Evolutionary conservation across 1,284 basidiomycete species (phyloP).

Genomic region (Xerocomus minutiporus): DNA sequence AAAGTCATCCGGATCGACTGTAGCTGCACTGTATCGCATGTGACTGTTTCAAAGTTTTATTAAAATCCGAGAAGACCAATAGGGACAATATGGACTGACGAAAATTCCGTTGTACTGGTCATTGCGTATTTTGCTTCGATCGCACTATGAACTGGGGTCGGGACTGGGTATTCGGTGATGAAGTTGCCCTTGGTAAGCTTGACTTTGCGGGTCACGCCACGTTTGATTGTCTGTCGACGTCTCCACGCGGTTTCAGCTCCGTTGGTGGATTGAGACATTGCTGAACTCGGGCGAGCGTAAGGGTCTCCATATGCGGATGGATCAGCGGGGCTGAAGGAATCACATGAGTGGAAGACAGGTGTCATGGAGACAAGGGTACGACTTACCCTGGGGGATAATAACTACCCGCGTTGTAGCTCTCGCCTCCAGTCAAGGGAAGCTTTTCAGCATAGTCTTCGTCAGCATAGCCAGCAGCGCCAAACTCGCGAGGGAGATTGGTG

Average conservation of each 20-base stretch:
- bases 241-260: conserved; percentile 76
- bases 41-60: conserved; percentile 45
- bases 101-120: conserved; percentile 77
- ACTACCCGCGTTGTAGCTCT: conserved; percentile 48
- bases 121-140: conserved; percentile 77
- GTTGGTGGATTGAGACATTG: conserved; percentile 59
- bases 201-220: conserved; percentile 88
- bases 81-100: conserved; percentile 47
- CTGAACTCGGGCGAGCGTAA: conserved; percentile 58
- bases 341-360: neutral
- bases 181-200: conserved; percentile 91
- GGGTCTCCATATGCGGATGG: conserved; percentile 65
- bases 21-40: conserved; percentile 91
- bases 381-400: conserved; percentile 71
- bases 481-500: conserved; percentile 51
- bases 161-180: conserved; percentile 87
- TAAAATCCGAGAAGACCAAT: conserved; percentile 4
- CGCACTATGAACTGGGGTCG: conserved; percentile 80
- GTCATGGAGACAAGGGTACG: neutral
- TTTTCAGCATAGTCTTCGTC: conserved; percentile 72
- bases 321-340: conserved; percentile 47
- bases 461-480: conserved; percentile 42
- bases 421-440: conserved; percentile 58
- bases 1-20: conserved; percentile 94
- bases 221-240: conserved; percentile 86